Evolutionary conservation across 371 early-diverging fungal species (phyloP).

Genomic region (Mortierella sp.): DNA sequence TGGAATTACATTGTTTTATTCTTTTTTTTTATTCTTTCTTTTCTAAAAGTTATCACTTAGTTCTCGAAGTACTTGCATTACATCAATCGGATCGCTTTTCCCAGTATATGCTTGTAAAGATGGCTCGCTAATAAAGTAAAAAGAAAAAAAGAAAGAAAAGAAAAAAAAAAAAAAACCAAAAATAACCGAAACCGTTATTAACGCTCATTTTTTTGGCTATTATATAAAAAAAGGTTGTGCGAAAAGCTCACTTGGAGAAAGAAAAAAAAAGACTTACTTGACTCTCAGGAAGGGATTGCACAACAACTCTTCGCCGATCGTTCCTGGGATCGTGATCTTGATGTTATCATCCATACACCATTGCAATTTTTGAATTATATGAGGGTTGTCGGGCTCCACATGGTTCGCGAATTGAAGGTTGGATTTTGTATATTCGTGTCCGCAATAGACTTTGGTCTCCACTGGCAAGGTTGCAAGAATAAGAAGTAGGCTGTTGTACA

Average conservation of each 20-base stretch:
- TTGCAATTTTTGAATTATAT: conserved; percentile 43
- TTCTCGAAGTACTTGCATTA: conserved; percentile 83
- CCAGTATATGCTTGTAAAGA: conserved; percentile 73
- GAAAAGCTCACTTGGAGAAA: background rate
- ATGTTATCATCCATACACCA: conserved; percentile 51
- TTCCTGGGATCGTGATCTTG: conserved; percentile 82
- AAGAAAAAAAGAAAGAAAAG: background rate
- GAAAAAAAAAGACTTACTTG: conserved; percentile 39
- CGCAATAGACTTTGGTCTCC: conserved; percentile 90
- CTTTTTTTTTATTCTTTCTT: conserved; percentile 8
- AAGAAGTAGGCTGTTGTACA: conserved; percentile 80
- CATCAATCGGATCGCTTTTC: conserved; percentile 79
- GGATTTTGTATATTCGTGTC: conserved; percentile 91
- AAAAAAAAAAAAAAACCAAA: background rate
- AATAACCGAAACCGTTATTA: background rate
- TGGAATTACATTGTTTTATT: background rate
- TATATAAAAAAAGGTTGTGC: background rate
- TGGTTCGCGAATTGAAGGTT: conserved; percentile 74
- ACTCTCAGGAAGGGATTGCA: conserved; percentile 94
- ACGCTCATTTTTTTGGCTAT: background rate
- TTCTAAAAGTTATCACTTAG: conserved; percentile 76
- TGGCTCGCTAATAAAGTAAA: conserved; percentile 60
- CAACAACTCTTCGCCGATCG: conserved; percentile 87
- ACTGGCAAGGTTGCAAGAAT: conserved; percentile 78
- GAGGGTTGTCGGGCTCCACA: conserved; percentile 73